A percentile compares a stretch with the other conserved stretches of the same genome.
Conservation (phyloP, 2,329 filamentous ascomycete species). For the Colletotrichum chrysophilum region DNA sequence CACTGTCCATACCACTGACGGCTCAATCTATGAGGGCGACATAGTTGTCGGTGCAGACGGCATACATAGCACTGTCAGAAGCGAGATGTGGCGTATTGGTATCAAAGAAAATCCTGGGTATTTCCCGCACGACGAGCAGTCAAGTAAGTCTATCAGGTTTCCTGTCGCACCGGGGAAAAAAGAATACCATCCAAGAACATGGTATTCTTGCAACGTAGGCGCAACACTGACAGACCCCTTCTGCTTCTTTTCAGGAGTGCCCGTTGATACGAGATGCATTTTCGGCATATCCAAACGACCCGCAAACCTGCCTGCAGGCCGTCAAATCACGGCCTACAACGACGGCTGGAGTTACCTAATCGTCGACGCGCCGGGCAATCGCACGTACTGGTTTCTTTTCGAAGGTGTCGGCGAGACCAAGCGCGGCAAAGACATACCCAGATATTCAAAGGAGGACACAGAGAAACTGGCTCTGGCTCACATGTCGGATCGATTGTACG, state of each 20-base stretch:
- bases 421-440: conserved; percentile 34
- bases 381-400: conserved; percentile 42
- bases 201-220: rapidly evolving
- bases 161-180: too few species aligned
- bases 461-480: conserved; percentile 28
- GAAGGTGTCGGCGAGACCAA: conserved; percentile 31
- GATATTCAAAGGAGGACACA: conserved; percentile 35
- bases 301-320: not conserved
- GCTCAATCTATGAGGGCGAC: conserved; percentile 32
- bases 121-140: conserved; percentile 25
- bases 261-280: conserved; percentile 29
- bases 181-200: rapidly evolving
- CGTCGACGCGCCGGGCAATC: conserved; percentile 31
- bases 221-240: rapidly evolving
- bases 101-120: conserved; percentile 27
- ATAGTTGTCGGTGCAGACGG: conserved; percentile 46
- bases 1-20: conserved; percentile 34
- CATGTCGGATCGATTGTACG: conserved; percentile 21
- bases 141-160: not conserved
- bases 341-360: conserved; percentile 30
- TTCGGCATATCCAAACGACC: conserved; percentile 40
- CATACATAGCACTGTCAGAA: conserved; percentile 41
- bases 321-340: conserved; percentile 3
- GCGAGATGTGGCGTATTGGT: conserved; percentile 31
- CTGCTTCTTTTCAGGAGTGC: not conserved